Conservation (phyloP, 1,284 basidiomycete species). For the Moesziomyces sp. region DNA sequence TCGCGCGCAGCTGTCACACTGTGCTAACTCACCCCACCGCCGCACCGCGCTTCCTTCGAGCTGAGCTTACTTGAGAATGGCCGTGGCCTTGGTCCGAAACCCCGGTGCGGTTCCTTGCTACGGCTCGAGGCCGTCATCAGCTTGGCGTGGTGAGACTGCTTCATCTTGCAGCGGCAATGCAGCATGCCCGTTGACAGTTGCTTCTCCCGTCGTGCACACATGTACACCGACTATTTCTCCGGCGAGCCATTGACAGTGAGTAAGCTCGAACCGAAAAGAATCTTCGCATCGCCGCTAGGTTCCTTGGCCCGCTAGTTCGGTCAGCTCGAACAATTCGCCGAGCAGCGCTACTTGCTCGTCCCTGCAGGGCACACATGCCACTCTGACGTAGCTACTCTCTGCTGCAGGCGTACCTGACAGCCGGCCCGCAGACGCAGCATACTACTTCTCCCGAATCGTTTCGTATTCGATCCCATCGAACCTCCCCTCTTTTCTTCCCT, state of each 20-base stretch:
- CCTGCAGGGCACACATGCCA: background rate
- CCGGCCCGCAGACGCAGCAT: too few species aligned
- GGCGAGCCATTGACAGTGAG: background rate
- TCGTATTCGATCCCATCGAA: too few species aligned
- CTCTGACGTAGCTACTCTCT: constrained; percentile 14
- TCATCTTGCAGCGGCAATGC: constrained; percentile 21
- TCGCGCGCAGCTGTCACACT: constrained; percentile 10
- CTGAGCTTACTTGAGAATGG: background rate
- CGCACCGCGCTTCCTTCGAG: too few species aligned
- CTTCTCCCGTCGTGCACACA: background rate
- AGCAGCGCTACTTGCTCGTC: background rate
- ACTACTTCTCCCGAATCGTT: too few species aligned
- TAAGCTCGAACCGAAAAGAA: background rate
- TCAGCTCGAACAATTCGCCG: constrained; percentile 14
- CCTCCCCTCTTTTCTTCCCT: background rate
- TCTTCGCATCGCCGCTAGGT: too few species aligned
- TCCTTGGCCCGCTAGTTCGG: background rate
- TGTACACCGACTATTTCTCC: background rate
- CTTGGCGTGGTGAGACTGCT: background rate
- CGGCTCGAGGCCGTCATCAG: background rate
- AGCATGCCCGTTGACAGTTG: constrained; percentile 1
- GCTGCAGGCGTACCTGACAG: background rate
- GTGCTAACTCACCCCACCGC: background rate
- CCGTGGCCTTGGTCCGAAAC: too few species aligned
- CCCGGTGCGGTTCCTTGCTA: background rate